These are phyloP conservation scores for Mitragyna speciosa DNA, from an alignment of 257 asterid species.

Conservation along the genomic window DNA sequence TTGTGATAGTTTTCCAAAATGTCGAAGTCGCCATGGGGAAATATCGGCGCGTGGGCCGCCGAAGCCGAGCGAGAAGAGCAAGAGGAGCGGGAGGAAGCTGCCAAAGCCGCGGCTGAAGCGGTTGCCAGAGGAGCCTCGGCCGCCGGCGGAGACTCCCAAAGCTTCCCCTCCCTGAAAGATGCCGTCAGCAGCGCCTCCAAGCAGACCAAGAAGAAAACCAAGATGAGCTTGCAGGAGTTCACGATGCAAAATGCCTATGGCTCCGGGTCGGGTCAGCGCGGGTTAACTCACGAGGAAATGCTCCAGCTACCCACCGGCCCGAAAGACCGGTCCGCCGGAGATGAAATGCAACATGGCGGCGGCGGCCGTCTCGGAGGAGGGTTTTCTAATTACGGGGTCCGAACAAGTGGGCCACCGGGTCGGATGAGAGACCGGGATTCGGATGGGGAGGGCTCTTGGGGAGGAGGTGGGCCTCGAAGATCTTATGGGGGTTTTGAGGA, in stretches of 20 bases:
- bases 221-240: constrained; percentile 80
- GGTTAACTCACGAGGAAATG: constrained; percentile 66
- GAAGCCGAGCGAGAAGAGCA: constrained; percentile 90
- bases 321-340: constrained; percentile 67
- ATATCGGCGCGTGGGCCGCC: constrained; percentile 93
- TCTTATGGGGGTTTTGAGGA: constrained; percentile 64
- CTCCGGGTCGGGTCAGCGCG: constrained; percentile 39
- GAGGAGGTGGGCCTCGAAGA: constrained; percentile 52
- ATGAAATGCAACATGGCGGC: constrained; percentile 66
- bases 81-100: constrained; percentile 70
- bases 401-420: constrained; percentile 33
- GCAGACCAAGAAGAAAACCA: constrained; percentile 84
- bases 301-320: constrained; percentile 88
- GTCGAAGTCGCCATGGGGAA: constrained; percentile 96
- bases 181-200: constrained; percentile 41
- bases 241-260: constrained; percentile 40
- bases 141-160: constrained; percentile 29
- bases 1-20: constrained; percentile 32
- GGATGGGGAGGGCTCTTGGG: constrained; percentile 36
- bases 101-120: constrained; percentile 48
- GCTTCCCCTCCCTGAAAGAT: constrained; percentile 74
- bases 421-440: constrained; percentile 38
- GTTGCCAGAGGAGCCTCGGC: constrained; percentile 32
- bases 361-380: constrained; percentile 82
- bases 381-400: constrained; percentile 64